A percentile compares a stretch with the other conserved stretches of the same genome.
These are phyloP conservation scores for Naganishia sp. DNA, from an alignment of 1,284 basidiomycete genomes.

Conservation along the genomic window DNA sequence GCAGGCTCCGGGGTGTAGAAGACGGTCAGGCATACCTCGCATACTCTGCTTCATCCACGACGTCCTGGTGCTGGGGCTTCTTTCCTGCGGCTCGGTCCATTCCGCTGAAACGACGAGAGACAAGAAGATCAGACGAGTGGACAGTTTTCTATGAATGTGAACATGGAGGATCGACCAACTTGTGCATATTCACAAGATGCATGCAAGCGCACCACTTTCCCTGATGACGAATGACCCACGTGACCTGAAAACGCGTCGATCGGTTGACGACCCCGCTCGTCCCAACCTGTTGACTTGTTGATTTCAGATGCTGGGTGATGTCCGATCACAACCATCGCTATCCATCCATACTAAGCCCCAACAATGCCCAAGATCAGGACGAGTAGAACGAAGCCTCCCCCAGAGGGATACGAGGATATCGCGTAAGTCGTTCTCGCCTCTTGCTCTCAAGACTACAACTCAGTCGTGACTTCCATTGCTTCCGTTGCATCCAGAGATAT, in stretches of 20 bases:
- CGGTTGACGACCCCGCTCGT: background rate
- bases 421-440: slow-evolving; percentile 56
- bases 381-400: slow-evolving; percentile 88
- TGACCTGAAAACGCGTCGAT: slow-evolving; percentile 3
- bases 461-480: background rate
- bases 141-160: too few relatives aligned
- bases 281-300: background rate
- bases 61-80: background rate
- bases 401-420: slow-evolving; percentile 96
- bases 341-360: background rate
- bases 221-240: slow-evolving; percentile 15
- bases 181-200: background rate
- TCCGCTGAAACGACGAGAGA: too few relatives aligned
- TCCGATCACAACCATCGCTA: too few relatives aligned
- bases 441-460: slow-evolving; percentile 32
- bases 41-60: slow-evolving; percentile 27
- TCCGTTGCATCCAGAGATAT: slow-evolving; percentile 59
- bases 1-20: too few relatives aligned
- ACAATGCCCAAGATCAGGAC: slow-evolving; percentile 95
- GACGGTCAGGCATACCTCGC: slow-evolving; percentile 1
- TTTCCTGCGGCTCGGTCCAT: too few relatives aligned
- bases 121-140: too few relatives aligned
- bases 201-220: background rate
- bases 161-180: background rate
- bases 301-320: background rate